Base-by-base conservation (phyloP, 495 filamentous ascomycete species). In the Penicillium riverlandense region DNA sequence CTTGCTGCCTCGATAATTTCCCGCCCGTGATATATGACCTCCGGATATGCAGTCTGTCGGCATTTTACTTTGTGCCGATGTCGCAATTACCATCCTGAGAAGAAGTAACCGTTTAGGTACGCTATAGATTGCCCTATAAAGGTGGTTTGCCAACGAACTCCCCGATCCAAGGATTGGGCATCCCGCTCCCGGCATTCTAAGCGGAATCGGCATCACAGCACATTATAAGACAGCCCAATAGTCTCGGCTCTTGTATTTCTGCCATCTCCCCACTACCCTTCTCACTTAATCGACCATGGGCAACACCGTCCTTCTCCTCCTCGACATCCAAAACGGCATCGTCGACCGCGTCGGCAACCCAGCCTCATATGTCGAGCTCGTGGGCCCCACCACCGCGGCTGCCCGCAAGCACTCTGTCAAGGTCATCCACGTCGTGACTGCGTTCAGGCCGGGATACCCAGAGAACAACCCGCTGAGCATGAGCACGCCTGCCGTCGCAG, bases 251-350 rank as follows among this genome's bases (percentile, higher is more conserved):
- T 22, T 22, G 22, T 6, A 22, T 22, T 22, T 22, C 22, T 22
- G 22, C 22, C 8, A 6, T 28, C 11, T 22, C 1, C 4, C 22
- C n/a, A 33, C 9, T 33, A 22, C 16, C 29, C 28, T 6, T 15
- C 13, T 14, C 2, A 13, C 7, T 8, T 13, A 14, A 16, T 40
- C 8, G 37, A 37, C 22, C 29, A 69, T 67, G 64, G 38, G 36
- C 6, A 53, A 50, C 33, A 61, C 55, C 1, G 62, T 61, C 4
- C 52, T 70, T 3, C 47, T 70, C 16, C 47, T 69, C 35, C 58
- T 70, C 33, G 67, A 70, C 44, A 30, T 66, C 49, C 60, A 69
- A 45, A 61, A 47, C 27, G 61, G 57, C 29, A 47, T 57, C 9
- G 32, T 67, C 33, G 38, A 53, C 22, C 54, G 31, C 35, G 27